A percentile compares a stretch with the other conserved stretches of the same genome.
phyloP scores from a whole-genome alignment of 192 early-diverging fungal genomes.

The Coemansia sp. region DNA sequence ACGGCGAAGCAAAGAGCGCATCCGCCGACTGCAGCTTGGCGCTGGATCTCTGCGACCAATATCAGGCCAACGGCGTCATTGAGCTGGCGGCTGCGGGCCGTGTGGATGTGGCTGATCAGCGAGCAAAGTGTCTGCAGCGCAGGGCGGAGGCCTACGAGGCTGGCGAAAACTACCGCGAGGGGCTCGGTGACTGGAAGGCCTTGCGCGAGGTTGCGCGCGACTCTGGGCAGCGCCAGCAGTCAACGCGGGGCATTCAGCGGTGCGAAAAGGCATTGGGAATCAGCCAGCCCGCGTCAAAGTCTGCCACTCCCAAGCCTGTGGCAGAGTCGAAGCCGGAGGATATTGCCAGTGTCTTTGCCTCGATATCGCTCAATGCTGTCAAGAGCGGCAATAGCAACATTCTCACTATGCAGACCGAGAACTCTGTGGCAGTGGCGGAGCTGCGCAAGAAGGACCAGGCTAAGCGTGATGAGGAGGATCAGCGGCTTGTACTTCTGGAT shows the following conservation, averaged over 20 bases:
- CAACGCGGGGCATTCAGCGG: slow-evolving; percentile 59
- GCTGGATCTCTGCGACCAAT: slow-evolving; percentile 37
- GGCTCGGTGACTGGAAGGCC: slow-evolving; percentile 61
- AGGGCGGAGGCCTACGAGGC: slow-evolving; percentile 81
- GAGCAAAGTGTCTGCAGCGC: slow-evolving; percentile 74
- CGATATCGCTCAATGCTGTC: slow-evolving; percentile 37
- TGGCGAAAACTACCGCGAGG: slow-evolving; percentile 78
- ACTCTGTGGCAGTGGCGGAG: slow-evolving; percentile 62
- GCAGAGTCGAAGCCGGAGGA: slow-evolving; percentile 22
- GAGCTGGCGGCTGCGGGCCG: slow-evolving; percentile 25
- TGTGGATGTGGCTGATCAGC: slow-evolving; percentile 59
- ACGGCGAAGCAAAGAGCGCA: slow-evolving; percentile 74
- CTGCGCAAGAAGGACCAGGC: slow-evolving; percentile 72
- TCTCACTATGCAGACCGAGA: slow-evolving; percentile 31
- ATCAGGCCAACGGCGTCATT: slow-evolving; percentile 32
- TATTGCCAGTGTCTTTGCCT: slow-evolving; percentile 47
- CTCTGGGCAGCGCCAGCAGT: slow-evolving; percentile 34
- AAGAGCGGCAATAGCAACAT: slow-evolving; percentile 27
- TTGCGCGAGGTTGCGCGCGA: slow-evolving; percentile 41
- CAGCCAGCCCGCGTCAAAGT: slow-evolving; percentile 17
- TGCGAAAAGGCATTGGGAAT: slow-evolving; percentile 58
- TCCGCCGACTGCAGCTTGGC: slow-evolving; percentile 69
- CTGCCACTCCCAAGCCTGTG: slow-evolving; percentile 7
- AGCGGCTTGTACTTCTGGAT: slow-evolving; percentile 75
- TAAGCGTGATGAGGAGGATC: slow-evolving; percentile 74